Evolutionary conservation across 202 grass and related monocot genomes (phyloP), one percentile per base, ranked within the genome.

Genomic region (Musa balbisiana): DNA sequence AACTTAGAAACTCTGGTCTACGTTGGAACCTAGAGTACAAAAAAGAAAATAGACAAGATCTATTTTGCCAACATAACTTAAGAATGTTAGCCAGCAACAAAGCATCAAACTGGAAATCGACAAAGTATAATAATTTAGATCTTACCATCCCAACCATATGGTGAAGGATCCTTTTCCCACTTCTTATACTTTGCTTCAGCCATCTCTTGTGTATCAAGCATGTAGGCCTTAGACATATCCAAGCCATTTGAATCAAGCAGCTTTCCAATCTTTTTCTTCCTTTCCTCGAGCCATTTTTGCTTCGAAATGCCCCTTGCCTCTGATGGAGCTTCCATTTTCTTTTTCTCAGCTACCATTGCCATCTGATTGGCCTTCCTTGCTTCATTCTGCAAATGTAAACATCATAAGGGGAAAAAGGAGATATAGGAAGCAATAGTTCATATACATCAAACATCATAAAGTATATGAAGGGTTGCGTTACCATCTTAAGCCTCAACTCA

Each of bases 201-300:
- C 0, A 76, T 83, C 52, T 91, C 90, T 80, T 98, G 91, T 21
- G 88, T 98, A 77, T 98, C 94, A 71, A 98, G 94, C 94, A 98
- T 93, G 73, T 88, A 98, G 6, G 94, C 87, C 29, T 89, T 86
- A 11, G 87, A 84, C 87, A 98, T 92, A 67, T 98, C 94, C 70
- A 98, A 81, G 21, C 94, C 94, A 58, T 98, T 98, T 0, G 94
- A 98, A 78, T 98, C 94, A 1, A 98, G 91, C 55, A 98, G 80
- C 77, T 86, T 98, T 14, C 91, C 94, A 0, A 98, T 93, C 78
- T 98, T 98, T 81, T 98, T 98, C 79, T 98, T 98, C 71, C 91
- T 82, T 52, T 98, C 94, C 2, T 98, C 91, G 6, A 98, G 58
- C 91, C 94, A 98, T 71, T 98, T 93, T 77, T 98, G 86, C 77